These are phyloP conservation scores for Hypoxylon sp. DNA, from an alignment of 2,329 filamentous ascomycete genomes.

Conservation along the genomic window DNA sequence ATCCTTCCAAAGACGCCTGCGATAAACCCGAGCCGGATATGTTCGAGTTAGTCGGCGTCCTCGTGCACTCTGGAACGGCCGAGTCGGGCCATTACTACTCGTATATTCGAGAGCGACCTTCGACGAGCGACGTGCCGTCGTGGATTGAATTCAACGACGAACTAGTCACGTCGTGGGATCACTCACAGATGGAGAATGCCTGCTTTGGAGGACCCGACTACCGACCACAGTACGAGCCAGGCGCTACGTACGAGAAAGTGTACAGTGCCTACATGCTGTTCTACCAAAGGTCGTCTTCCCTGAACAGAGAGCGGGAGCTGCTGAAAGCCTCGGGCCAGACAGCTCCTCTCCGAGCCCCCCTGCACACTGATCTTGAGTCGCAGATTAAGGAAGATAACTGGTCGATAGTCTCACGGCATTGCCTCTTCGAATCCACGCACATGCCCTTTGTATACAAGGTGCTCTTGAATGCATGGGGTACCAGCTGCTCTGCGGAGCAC, in stretches of 20 bases:
- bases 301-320: constrained; percentile 61
- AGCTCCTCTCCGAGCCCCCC: constrained; percentile 54
- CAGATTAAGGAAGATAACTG: constrained; percentile 78
- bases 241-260: constrained; percentile 68
- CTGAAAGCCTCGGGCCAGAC: constrained; percentile 49
- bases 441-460: constrained; percentile 70
- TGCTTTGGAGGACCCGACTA: constrained; percentile 81
- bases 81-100: constrained; percentile 98
- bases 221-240: constrained; percentile 56
- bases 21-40: constrained; percentile 69
- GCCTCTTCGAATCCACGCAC: constrained; percentile 78
- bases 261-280: constrained; percentile 98
- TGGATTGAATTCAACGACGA: constrained; percentile 98
- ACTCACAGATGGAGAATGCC: constrained; percentile 72
- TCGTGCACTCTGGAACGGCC: constrained; percentile 91
- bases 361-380: constrained; percentile 58
- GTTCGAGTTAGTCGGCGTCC: constrained; percentile 93
- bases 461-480: constrained; percentile 62
- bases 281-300: constrained; percentile 80
- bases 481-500: constrained; percentile 60
- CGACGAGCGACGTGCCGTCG: constrained; percentile 53
- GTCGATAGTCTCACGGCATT: constrained; percentile 76
- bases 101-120: constrained; percentile 83
- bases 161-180: constrained; percentile 79
- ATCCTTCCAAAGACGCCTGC: constrained; percentile 67